Conservation (phyloP, 768 basidiomycete genomes). For the Leccinum variicolor region DNA sequence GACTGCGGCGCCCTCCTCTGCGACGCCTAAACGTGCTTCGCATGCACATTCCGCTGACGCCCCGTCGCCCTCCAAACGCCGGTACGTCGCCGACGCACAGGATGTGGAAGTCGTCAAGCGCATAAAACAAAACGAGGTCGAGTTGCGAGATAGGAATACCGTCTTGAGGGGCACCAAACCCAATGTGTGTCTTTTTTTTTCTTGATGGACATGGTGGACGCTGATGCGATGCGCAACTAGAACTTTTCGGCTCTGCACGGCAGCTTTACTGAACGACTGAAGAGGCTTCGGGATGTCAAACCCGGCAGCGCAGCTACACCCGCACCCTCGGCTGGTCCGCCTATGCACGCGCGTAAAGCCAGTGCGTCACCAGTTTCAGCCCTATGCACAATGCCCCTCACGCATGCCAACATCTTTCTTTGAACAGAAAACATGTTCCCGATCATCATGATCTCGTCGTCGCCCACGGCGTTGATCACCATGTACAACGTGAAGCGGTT, state of each 20-base stretch:
- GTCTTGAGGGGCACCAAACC: constrained; percentile 81
- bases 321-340: constrained; percentile 33
- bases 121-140: constrained; percentile 70
- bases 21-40: constrained; percentile 21
- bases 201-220: background rate
- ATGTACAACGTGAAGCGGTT: constrained; percentile 98
- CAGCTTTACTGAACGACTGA: constrained; percentile 72
- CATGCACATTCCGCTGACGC: constrained; percentile 25
- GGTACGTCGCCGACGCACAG: constrained; percentile 72
- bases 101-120: constrained; percentile 88
- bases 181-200: constrained; percentile 53
- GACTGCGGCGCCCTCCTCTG: background rate
- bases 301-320: constrained; percentile 44
- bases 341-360: constrained; percentile 61
- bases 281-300: constrained; percentile 68
- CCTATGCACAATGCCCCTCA: background rate
- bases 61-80: constrained; percentile 59
- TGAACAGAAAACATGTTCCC: constrained; percentile 71
- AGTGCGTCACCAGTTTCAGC: constrained; percentile 39
- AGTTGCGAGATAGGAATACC: constrained; percentile 77
- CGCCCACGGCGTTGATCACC: constrained; percentile 87
- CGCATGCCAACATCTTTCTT: background rate
- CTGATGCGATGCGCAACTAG: constrained; percentile 36
- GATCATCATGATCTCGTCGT: constrained; percentile 97
- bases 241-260: constrained; percentile 74